phyloP scores from a whole-genome alignment of 257 asterid genomes.

The Mitragyna speciosa region DNA sequence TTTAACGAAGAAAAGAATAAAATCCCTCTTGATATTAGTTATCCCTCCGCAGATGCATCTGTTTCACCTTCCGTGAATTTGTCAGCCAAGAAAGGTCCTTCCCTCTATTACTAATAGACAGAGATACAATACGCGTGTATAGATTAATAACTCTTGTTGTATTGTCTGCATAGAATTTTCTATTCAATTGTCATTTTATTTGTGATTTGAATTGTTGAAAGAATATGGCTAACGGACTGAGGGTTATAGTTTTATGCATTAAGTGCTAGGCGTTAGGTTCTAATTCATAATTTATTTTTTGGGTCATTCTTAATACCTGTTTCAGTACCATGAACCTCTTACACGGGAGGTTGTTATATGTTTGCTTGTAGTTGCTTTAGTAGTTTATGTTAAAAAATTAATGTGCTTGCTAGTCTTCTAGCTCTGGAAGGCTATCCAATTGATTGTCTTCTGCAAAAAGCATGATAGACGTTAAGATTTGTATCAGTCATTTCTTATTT shows the following conservation, averaged over 20 bases:
- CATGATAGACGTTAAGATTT: not conserved
- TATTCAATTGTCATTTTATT: not conserved
- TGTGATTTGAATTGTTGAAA: not conserved
- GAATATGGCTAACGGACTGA: not conserved
- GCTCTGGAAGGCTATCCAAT: not conserved
- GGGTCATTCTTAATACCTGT: not conserved
- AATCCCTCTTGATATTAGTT: constrained; percentile 11
- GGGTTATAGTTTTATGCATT: not conserved
- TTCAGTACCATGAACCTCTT: not conserved
- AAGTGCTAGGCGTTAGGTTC: not conserved
- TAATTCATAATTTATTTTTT: not conserved
- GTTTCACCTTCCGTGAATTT: constrained; percentile 17
- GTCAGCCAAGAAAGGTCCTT: constrained; percentile 56
- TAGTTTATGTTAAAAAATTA: too few species aligned
- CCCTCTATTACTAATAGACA: too few species aligned
- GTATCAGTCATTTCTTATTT: not conserved
- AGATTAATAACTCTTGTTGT: not conserved
- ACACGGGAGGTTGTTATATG: not conserved
- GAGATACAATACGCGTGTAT: not conserved
- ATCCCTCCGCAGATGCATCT: constrained; percentile 28
- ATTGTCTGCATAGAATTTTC: not conserved
- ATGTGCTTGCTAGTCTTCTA: not conserved
- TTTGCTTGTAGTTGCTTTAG: not conserved
- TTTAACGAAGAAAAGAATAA: constrained; percentile 27
- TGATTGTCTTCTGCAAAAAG: not conserved